A percentile compares a stretch with the other conserved stretches of the same genome.
Conservation (phyloP, 2,329 filamentous ascomycete species). For the Trichoderma sp. region DNA sequence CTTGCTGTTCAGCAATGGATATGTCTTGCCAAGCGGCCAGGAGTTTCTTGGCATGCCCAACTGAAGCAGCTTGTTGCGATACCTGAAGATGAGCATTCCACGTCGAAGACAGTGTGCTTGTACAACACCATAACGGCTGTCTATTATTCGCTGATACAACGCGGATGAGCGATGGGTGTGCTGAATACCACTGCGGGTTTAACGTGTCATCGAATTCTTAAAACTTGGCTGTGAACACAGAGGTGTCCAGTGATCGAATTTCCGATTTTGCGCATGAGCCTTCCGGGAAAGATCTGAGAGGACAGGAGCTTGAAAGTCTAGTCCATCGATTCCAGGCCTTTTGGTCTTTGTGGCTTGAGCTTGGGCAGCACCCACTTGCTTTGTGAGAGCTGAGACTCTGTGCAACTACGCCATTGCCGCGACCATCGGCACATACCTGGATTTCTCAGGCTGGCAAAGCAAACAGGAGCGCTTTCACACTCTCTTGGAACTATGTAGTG, state of each 20-base stretch:
- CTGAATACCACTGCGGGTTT: background rate
- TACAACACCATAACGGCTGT: background rate
- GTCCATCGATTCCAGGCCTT: background rate
- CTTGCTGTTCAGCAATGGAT: background rate
- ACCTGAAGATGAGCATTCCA: constrained; percentile 17
- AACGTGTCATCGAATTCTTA: too few relatives aligned
- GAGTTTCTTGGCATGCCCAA: background rate
- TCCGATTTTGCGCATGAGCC: background rate
- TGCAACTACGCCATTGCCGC: background rate
- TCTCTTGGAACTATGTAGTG: too few relatives aligned
- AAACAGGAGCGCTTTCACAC: too few relatives aligned
- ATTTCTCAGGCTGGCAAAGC: background rate
- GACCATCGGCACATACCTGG: background rate
- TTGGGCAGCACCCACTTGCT: background rate
- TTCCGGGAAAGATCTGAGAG: background rate
- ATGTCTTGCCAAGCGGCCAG: constrained; percentile 3
- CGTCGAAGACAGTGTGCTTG: constrained; percentile 8
- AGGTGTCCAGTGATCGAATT: background rate
- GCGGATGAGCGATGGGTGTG: background rate
- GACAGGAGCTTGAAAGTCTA: background rate
- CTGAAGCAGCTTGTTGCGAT: background rate
- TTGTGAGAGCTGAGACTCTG: background rate
- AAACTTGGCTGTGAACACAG: background rate
- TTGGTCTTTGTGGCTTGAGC: background rate
- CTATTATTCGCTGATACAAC: background rate